Evolutionary conservation across 2,329 filamentous ascomycete species (phyloP), one percentile per base, ranked within the genome.

Genomic region (Corniculantispora saksenae): DNA sequence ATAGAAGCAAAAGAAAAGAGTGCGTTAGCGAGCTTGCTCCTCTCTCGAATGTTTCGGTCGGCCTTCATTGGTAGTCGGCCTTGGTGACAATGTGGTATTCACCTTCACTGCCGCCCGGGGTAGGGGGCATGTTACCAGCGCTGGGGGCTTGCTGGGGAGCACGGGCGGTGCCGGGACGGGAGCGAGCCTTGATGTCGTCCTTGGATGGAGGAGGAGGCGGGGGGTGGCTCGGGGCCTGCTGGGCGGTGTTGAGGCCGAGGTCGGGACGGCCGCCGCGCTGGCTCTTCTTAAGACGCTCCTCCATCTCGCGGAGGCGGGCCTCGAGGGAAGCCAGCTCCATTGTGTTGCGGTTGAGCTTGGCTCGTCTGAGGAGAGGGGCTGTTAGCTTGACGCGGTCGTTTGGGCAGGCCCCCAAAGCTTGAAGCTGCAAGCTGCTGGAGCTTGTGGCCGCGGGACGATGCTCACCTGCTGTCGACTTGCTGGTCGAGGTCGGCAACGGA

Each of bases 241-340:
- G 72, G 70, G 58, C 48, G 58, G 38, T 56, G 63, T 48, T 66
- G 61, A 70, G 38, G 66, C 67, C 68, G 60, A 70, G 67, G 27
- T 70, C 43, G 67, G 69, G 68, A 50, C 61, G 68, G 35, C 45
- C 29, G 29, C 8, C 48, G 29, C 70, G 68, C 61, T 69, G 65
- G 67, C 67, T 69, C 43, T 69, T 77, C 66, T 71, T 86, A 61
- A 98, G 84, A 53, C 90, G 90, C 70, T 91, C 85, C 79, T 97
- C 94, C 79, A 95, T 93, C 73, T 93, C 93, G 71, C 88, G 90
- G 71, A 98, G 87, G 71, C 89, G 89, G 61, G 88, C 88, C 79
- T 97, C 93, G 72, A 98, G 89, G 64, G 89, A 88, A 78, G 97
- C 90, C 70, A 98, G 89, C 78, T 97, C 92, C 68, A 88, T 86